Evolutionary conservation across 2,329 filamentous ascomycete species (phyloP), one percentile per base, ranked within the genome.

Genomic region (Fusarium compactum): DNA sequence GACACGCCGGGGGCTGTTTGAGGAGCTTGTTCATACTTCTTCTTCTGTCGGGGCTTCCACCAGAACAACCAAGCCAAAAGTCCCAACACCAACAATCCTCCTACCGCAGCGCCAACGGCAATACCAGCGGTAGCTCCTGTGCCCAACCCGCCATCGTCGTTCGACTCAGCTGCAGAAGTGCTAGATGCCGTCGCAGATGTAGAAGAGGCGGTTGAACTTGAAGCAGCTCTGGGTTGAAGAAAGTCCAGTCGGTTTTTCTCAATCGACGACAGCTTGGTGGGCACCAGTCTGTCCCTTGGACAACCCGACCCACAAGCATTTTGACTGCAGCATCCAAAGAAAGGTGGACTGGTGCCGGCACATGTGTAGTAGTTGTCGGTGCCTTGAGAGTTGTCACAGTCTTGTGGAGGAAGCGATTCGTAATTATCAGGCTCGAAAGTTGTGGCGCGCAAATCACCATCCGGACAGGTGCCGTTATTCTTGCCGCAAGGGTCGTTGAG

Each of bases 311-410:
- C 46, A 44, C 78, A 80, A 10, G 75, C 65, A 32, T 75, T 71
- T 30, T 62, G 60, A 5, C 55, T 27, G 56, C 82, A 84, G 70
- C 82, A 84, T 24, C 82, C 82, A 27, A 83, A 40, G 47, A 82
- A 84, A 1, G 81, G 78, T 12, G 78, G 78, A 5, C 34, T 60
- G 46, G 65, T 76, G 22, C 41, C 54, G 20, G 67, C 54, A 70
- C 82, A 84, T 0, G 79, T 79, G 47, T 78, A 83, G 78, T 80
- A 84, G 6, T 72, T 57, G 8, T 61, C 57, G 1, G 34, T 44
- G 14, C 60, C 66, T 9, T 70, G 58, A 27, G 58, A 44, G 11
- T 69, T 61, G 30, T 68, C 67, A 53, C 82, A 84, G 22, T 72
- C 68, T 58, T 83, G 81, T 1, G 60, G n/a, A 7, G 70, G 73